Evolutionary conservation across 2,329 filamentous ascomycete genomes (phyloP).

Genomic region (Stagonosporopsis vannaccii): DNA sequence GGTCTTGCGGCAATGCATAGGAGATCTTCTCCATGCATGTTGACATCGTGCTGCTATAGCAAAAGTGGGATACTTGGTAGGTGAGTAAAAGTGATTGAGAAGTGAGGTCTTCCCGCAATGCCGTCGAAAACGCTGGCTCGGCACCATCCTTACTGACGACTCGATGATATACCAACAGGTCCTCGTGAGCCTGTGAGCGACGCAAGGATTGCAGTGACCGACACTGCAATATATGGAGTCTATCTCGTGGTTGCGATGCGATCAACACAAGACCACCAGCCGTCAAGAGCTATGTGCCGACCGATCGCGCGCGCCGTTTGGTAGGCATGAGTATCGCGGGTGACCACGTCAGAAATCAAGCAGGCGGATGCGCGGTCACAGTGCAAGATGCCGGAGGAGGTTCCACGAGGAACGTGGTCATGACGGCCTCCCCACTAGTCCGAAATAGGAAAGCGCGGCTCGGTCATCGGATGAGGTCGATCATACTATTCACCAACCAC

Average conservation of each 20-base stretch:
- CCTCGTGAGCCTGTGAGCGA: background rate
- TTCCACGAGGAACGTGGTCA: background rate
- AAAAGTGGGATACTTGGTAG: background rate
- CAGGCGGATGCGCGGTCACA: background rate
- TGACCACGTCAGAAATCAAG: background rate
- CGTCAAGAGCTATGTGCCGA: background rate
- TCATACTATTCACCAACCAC: constrained; percentile 1
- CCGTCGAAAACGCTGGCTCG: background rate
- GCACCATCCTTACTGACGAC: background rate
- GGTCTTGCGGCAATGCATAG: background rate
- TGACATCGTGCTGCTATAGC: background rate
- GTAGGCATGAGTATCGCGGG: background rate
- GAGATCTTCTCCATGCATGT: background rate
- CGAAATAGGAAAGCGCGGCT: background rate
- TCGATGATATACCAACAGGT: background rate
- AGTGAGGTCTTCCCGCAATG: background rate
- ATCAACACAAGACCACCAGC: background rate
- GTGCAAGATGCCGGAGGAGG: background rate
- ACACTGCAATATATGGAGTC: background rate
- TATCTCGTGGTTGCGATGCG: background rate
- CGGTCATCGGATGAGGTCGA: constrained; percentile 1
- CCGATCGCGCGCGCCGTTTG: background rate
- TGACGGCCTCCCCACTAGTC: background rate
- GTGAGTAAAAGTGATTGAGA: background rate
- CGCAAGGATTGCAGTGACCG: background rate